phyloP scores from a whole-genome alignment of 805 yeast genomes.

The Sungouiozyma intestinalis region DNA sequence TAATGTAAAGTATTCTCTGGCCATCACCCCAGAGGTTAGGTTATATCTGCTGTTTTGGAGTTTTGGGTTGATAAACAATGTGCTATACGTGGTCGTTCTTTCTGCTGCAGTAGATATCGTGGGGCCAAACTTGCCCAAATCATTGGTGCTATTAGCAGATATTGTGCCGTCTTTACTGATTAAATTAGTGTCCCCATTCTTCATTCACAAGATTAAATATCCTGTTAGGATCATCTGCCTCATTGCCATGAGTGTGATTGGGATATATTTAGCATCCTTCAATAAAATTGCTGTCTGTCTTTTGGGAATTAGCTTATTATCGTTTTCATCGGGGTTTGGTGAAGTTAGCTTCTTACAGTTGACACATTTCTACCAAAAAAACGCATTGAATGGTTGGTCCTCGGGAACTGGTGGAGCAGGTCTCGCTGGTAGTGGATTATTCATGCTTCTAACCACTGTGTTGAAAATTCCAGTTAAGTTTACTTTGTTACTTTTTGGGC shows the following conservation, averaged over 20 bases:
- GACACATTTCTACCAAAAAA: conserved; percentile 60
- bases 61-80: conserved; percentile 81
- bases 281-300: conserved; percentile 33
- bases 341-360: conserved; percentile 81
- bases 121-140: conserved; percentile 75
- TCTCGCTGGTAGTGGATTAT: conserved; percentile 64
- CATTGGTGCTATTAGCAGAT: conserved; percentile 75
- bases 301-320: conserved; percentile 68
- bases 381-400: conserved; percentile 77
- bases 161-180: conserved; percentile 70
- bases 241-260: conserved; percentile 50
- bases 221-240: conserved; percentile 40
- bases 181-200: conserved; percentile 71
- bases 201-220: conserved; percentile 57
- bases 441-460: conserved; percentile 62
- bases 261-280: conserved; percentile 57
- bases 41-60: conserved; percentile 53
- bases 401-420: conserved; percentile 98
- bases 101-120: conserved; percentile 90
- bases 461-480: conserved; percentile 42
- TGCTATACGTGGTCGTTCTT: conserved; percentile 80
- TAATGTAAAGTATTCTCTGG: too few relatives aligned
- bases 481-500: conserved; percentile 48
- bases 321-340: conserved; percentile 80
- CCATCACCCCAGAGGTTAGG: neutral